Conservation (phyloP, 306 rosid genomes). For the Quillaja saponaria region DNA sequence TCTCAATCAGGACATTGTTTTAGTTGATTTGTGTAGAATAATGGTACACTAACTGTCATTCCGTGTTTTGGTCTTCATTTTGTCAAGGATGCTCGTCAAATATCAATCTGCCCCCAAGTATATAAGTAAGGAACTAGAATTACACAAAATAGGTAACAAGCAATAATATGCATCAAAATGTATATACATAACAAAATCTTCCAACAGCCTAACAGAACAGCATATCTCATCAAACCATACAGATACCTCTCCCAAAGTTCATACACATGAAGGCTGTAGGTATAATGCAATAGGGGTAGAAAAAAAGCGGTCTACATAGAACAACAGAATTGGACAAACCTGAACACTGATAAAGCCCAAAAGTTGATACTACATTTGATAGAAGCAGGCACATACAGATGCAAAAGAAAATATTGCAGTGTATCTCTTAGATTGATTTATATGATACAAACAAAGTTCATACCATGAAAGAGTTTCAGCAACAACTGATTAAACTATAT, state of each 20-base stretch:
- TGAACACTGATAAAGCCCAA: too few relatives aligned
- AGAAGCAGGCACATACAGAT: not conserved
- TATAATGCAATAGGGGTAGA: slow-evolving; percentile 42
- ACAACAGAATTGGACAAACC: not conserved
- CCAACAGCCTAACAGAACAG: slow-evolving; percentile 34
- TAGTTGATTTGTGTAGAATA: too few relatives aligned
- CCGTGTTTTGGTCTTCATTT: too few relatives aligned
- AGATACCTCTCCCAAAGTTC: slow-evolving; percentile 41
- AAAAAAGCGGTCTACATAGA: slow-evolving; percentile 34
- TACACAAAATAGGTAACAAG: slow-evolving; percentile 27
- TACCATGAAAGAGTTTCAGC: too few relatives aligned
- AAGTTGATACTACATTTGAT: not conserved
- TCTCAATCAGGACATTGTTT: too few relatives aligned
- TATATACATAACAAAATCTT: slow-evolving; percentile 31
- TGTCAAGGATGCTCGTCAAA: slow-evolving; percentile 14
- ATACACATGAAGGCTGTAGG: slow-evolving; percentile 41
- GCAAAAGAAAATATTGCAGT: not conserved
- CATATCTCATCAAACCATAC: slow-evolving; percentile 44
- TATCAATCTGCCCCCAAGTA: slow-evolving; percentile 19
- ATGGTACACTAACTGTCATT: too few relatives aligned
- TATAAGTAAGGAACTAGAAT: slow-evolving; percentile 21
- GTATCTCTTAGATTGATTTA: slow-evolving; percentile 1
- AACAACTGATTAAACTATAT: too few relatives aligned
- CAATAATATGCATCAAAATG: slow-evolving; percentile 32
- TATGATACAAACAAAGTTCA: not conserved